These are phyloP conservation scores for Carex cristatella DNA, from an alignment of 176 grass and related monocot species.

Conservation along the genomic window DNA sequence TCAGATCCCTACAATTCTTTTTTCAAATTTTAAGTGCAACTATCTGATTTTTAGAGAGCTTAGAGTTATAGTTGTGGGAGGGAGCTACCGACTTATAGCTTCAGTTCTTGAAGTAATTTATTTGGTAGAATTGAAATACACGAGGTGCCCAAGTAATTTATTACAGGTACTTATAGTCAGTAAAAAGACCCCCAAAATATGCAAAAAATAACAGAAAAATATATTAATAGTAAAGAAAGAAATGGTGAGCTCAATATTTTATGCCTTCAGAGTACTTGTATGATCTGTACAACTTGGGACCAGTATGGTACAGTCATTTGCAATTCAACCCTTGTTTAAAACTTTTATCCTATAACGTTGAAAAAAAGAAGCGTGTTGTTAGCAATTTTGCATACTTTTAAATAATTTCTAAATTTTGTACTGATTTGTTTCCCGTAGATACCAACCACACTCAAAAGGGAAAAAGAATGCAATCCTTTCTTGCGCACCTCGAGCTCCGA, in stretches of 20 bases:
- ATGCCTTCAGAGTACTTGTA: background rate
- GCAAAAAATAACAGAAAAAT: background rate
- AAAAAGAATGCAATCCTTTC: conserved; percentile 96
- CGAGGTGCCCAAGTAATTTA: background rate
- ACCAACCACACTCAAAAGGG: conserved; percentile 76
- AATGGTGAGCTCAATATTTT: background rate
- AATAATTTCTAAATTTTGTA: background rate
- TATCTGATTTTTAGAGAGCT: conserved; percentile 21
- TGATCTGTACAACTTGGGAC: background rate
- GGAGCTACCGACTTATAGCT: background rate
- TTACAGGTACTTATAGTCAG: background rate
- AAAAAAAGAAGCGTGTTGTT: background rate
- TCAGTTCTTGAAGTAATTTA: background rate
- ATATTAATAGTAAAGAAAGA: background rate
- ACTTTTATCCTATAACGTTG: background rate
- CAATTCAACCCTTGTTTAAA: background rate
- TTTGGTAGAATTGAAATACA: background rate
- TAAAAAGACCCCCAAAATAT: background rate
- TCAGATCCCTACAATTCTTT: conserved; percentile 16
- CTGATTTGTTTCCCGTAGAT: conserved; percentile 40
- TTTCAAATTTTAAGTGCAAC: background rate
- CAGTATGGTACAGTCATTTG: background rate
- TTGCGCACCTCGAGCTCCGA: conserved; percentile 70
- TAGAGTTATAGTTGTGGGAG: background rate
- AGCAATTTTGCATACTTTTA: background rate